These are phyloP conservation scores for Cyathus striatus DNA, from an alignment of 768 basidiomycete genomes.

Conservation along the genomic window DNA sequence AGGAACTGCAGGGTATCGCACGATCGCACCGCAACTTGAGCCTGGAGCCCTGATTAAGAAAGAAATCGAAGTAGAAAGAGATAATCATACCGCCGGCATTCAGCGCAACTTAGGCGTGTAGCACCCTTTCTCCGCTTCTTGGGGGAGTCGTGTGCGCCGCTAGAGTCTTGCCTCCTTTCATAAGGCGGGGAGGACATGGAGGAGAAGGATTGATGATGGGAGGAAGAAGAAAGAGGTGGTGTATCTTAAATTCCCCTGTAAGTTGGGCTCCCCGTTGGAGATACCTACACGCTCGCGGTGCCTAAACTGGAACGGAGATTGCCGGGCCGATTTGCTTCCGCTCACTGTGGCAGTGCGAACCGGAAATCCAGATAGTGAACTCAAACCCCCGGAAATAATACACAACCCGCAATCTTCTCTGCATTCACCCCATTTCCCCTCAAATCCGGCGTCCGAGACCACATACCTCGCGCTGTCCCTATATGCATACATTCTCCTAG, in stretches of 20 bases:
- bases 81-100: conserved; percentile 59
- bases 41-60: conserved; percentile 23
- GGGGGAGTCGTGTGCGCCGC: conserved; percentile 19
- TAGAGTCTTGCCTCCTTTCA: conserved; percentile 19
- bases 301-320: background rate
- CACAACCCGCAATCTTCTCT: no score
- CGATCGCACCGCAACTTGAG: conserved; percentile 74
- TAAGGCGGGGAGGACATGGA: conserved; percentile 30
- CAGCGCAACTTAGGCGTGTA: conserved; percentile 73
- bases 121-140: conserved; percentile 70
- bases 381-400: background rate
- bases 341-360: background rate
- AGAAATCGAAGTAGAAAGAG: conserved; percentile 6
- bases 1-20: conserved; percentile 71
- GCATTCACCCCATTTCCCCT: no score
- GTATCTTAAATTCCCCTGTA: background rate
- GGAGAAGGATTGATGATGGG: conserved; percentile 12
- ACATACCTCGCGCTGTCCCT: no score
- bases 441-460: no score
- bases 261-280: background rate
- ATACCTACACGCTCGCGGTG: background rate
- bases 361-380: background rate
- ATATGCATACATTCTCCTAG: no score
- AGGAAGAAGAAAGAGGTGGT: conserved; percentile 11
- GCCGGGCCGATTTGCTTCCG: background rate